Evolutionary conservation across 225 moss, liverwort and hornwort genomes (phyloP).

Genomic region (Polytrichum commune): DNA sequence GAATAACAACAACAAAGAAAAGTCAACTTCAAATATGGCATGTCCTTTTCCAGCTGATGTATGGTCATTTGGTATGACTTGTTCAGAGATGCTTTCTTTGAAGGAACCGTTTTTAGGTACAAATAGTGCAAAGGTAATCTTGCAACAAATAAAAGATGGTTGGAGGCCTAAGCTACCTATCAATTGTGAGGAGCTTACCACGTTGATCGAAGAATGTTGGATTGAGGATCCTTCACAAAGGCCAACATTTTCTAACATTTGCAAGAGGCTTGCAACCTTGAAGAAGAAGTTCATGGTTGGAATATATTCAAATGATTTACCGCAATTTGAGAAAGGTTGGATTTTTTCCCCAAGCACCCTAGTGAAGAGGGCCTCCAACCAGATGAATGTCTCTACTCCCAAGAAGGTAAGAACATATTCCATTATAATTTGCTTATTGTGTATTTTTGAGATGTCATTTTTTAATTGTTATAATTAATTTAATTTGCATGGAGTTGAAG

Average conservation of each 20-base stretch:
- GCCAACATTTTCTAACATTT: conserved; percentile 2
- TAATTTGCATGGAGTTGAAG: neutral
- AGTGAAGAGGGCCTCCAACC: too few species aligned
- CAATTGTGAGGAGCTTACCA: neutral
- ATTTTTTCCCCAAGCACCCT: too few species aligned
- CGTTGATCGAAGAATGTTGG: neutral
- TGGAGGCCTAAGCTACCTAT: neutral
- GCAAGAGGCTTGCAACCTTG: neutral
- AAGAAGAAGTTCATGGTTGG: neutral
- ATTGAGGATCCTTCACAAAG: neutral
- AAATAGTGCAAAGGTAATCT: neutral
- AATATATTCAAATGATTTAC: neutral
- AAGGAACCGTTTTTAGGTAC: neutral
- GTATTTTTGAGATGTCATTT: too few species aligned
- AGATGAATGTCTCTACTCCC: too few species aligned
- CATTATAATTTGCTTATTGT: too few species aligned
- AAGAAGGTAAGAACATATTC: too few species aligned
- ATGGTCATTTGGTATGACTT: neutral
- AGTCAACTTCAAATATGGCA: neutral
- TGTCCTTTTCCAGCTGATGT: neutral
- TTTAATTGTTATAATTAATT: neutral
- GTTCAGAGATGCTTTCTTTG: neutral
- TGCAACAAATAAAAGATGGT: neutral
- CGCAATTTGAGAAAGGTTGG: too few species aligned
- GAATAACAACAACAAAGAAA: neutral